Conservation (phyloP, 495 filamentous ascomycete genomes). For the Niebla homalea region DNA sequence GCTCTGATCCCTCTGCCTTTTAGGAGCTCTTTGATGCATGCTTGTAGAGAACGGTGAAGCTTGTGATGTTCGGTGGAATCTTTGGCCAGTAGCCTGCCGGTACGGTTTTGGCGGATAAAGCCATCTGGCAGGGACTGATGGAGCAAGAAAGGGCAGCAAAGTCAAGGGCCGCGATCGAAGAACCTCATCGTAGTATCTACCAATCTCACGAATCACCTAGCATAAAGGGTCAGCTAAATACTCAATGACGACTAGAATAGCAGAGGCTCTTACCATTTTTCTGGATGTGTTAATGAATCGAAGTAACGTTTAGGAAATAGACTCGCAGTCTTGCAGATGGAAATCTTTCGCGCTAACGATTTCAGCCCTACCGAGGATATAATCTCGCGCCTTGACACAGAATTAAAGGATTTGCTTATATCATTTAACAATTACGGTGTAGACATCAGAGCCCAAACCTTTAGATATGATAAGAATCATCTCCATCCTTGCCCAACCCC, state of each 20-base stretch:
- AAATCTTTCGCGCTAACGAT: neutral
- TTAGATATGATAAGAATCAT: no score
- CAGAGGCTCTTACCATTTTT: no score
- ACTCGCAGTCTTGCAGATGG: no score
- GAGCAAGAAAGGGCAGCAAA: conserved; percentile 18
- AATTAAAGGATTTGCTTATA: neutral
- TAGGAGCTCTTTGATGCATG: neutral
- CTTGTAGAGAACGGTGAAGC: neutral
- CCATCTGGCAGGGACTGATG: conserved; percentile 9
- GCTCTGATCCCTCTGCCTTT: neutral
- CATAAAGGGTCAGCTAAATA: no score
- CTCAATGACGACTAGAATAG: no score
- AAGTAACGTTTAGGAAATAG: no score
- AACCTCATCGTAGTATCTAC: conserved; percentile 12
- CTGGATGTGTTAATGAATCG: no score
- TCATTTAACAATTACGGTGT: neutral
- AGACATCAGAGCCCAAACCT: neutral
- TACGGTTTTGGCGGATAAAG: neutral
- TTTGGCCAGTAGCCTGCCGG: neutral
- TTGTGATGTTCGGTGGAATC: neutral
- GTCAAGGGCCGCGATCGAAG: conserved; percentile 18
- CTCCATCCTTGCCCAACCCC: neutral
- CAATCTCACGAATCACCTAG: no score
- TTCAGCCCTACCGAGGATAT: neutral
- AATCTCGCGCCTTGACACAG: neutral